These are phyloP conservation scores for Friedmanniomyces simplex DNA, from an alignment of 495 filamentous ascomycete species.

Conservation along the genomic window DNA sequence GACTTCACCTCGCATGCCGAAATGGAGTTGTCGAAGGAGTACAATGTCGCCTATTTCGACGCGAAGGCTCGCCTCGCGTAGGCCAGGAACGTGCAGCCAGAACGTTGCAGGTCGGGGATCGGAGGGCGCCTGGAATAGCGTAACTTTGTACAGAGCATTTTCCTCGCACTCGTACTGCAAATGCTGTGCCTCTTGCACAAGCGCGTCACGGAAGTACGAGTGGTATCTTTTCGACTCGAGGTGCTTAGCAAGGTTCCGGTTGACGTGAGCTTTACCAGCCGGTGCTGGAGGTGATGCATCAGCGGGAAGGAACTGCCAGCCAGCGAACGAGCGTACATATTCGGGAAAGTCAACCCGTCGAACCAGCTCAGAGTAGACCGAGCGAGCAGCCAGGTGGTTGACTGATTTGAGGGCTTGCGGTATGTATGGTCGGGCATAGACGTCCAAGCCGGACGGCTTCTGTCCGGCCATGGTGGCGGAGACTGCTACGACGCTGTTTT, in stretches of 20 bases:
- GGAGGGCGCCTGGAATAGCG: neutral
- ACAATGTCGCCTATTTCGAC: slow-evolving; percentile 22
- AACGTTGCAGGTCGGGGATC: slow-evolving; percentile 6
- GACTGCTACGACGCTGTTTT: neutral
- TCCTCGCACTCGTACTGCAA: slow-evolving; percentile 16
- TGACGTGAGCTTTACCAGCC: neutral
- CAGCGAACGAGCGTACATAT: slow-evolving; percentile 20
- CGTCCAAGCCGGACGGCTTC: slow-evolving; percentile 20
- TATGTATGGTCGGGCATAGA: slow-evolving; percentile 31
- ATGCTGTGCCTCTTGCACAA: slow-evolving; percentile 9
- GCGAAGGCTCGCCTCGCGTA: slow-evolving; percentile 18
- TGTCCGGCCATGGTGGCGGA: neutral
- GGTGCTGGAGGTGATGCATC: neutral
- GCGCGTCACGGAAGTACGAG: slow-evolving; percentile 19
- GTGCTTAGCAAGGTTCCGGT: neutral
- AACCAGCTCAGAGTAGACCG: slow-evolving; percentile 3
- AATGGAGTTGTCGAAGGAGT: slow-evolving; percentile 18
- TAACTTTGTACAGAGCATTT: slow-evolving; percentile 19
- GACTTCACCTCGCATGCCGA: slow-evolving; percentile 7
- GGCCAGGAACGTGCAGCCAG: slow-evolving; percentile 19
- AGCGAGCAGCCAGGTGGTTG: slow-evolving; percentile 19
- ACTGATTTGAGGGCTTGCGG: slow-evolving; percentile 25
- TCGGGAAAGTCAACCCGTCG: slow-evolving; percentile 8
- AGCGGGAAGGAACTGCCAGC: slow-evolving; percentile 4
- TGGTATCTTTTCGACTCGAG: slow-evolving; percentile 6